Conservation (phyloP, 2,329 filamentous ascomycete species). For the Celoporthe dispersa region DNA sequence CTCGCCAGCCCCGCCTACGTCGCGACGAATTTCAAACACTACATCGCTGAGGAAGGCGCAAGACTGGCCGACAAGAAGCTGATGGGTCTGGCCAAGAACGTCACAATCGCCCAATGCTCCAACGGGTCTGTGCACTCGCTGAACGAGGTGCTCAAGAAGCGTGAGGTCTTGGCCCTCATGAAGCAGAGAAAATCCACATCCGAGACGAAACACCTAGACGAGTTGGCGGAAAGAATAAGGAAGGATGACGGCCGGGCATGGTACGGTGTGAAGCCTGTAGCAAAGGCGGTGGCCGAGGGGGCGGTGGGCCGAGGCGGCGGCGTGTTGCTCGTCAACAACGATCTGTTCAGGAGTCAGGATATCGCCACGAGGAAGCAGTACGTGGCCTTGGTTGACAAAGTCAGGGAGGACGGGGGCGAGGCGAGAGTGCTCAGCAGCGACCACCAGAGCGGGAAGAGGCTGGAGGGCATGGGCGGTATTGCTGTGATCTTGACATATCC, state of each 20-base stretch:
- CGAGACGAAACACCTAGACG: slow-evolving; percentile 84
- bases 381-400: slow-evolving; percentile 84
- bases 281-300: slow-evolving; percentile 81
- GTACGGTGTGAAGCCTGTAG: slow-evolving; percentile 85
- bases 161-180: slow-evolving; percentile 76
- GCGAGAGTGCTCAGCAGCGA: slow-evolving; percentile 88
- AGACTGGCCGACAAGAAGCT: slow-evolving; percentile 71
- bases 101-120: slow-evolving; percentile 79
- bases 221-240: slow-evolving; percentile 77
- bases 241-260: slow-evolving; percentile 87
- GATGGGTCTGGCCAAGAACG: slow-evolving; percentile 61
- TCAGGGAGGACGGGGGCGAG: slow-evolving; percentile 85
- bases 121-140: slow-evolving; percentile 87
- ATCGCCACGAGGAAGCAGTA: slow-evolving; percentile 77
- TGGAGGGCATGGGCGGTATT: slow-evolving; percentile 84
- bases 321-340: slow-evolving; percentile 83
- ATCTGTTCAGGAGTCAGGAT: slow-evolving; percentile 82
- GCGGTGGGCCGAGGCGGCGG: slow-evolving; percentile 88
- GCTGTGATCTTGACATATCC: slow-evolving; percentile 92
- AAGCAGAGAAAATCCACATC: slow-evolving; percentile 86
- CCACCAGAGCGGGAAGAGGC: slow-evolving; percentile 87
- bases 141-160: slow-evolving; percentile 82
- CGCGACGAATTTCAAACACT: slow-evolving; percentile 78
- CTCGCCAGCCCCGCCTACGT: slow-evolving; percentile 90
- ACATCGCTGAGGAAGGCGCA: slow-evolving; percentile 65